These are phyloP conservation scores for Croton laevigatus DNA, from an alignment of 441 rosid genomes.

Conservation along the genomic window DNA sequence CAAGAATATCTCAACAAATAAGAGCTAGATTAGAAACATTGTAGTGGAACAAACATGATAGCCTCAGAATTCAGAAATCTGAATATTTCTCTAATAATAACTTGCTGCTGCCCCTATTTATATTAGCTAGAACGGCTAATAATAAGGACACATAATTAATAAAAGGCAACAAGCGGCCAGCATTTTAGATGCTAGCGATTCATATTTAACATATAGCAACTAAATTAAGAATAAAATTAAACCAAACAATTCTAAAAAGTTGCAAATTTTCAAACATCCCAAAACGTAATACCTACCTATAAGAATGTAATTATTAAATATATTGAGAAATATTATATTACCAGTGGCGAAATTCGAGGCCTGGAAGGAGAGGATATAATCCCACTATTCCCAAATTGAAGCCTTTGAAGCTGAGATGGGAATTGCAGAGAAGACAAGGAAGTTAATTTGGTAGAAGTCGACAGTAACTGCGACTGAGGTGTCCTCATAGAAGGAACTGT, in stretches of 20 bases:
- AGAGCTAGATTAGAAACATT: too few relatives aligned
- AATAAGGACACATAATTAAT: too few relatives aligned
- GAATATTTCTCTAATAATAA: too few relatives aligned
- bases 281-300: too few relatives aligned
- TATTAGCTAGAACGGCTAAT: too few relatives aligned
- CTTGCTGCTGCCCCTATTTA: too few relatives aligned
- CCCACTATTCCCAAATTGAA: slow-evolving; percentile 31
- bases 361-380: slow-evolving; percentile 32
- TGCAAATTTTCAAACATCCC: background rate
- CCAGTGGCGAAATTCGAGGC: slow-evolving; percentile 37
- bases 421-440: slow-evolving; percentile 39
- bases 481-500: slow-evolving; percentile 36
- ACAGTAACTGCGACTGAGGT: slow-evolving; percentile 5
- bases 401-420: slow-evolving; percentile 35
- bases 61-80: too few relatives aligned
- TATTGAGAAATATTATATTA: slow-evolving; percentile 1
- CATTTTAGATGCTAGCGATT: background rate
- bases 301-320: too few relatives aligned
- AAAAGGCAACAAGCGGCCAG: background rate
- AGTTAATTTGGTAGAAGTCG: slow-evolving; percentile 27
- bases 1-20: too few relatives aligned
- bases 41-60: too few relatives aligned
- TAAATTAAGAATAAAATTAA: background rate
- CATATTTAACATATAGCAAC: background rate
- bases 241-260: background rate